phyloP scores from a whole-genome alignment of 805 yeast genomes.

The Saturnispora sanitii region DNA sequence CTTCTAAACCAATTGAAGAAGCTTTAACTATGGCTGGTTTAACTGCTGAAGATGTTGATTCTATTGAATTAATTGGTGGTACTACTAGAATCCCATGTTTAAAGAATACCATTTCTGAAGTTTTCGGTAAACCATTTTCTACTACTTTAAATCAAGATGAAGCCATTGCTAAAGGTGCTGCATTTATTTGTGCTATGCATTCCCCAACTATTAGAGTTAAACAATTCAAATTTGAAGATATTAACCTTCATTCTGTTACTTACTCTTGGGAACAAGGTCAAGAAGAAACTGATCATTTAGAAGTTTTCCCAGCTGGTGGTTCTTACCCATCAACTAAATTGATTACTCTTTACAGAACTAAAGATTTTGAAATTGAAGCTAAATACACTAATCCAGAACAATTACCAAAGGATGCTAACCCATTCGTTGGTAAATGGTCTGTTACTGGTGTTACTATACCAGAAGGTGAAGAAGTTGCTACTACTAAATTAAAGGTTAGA shows the following conservation, averaged over 20 bases:
- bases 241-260: slow-evolving; percentile 84
- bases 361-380: slow-evolving; percentile 81
- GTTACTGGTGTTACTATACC: slow-evolving; percentile 75
- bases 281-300: slow-evolving; percentile 85
- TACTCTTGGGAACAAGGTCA: slow-evolving; percentile 91
- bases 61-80: slow-evolving; percentile 95
- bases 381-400: slow-evolving; percentile 66
- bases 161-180: slow-evolving; percentile 98
- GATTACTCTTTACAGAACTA: slow-evolving; percentile 85
- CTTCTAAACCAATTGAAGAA: slow-evolving; percentile 64
- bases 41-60: slow-evolving; percentile 64
- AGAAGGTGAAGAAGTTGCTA: slow-evolving; percentile 67
- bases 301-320: slow-evolving; percentile 94
- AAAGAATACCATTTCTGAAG: slow-evolving; percentile 69
- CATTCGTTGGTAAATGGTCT: slow-evolving; percentile 73
- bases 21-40: slow-evolving; percentile 80
- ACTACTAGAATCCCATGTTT: slow-evolving; percentile 94
- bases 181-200: slow-evolving; percentile 97
- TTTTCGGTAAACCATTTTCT: slow-evolving; percentile 78
- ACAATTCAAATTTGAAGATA: slow-evolving; percentile 96
- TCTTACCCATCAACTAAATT: slow-evolving; percentile 90
- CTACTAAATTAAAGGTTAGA: slow-evolving; percentile 89
- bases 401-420: slow-evolving; percentile 60
- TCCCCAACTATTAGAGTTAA: slow-evolving; percentile 98
- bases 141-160: slow-evolving; percentile 98